A percentile compares a stretch with the other conserved stretches of the same genome.
phyloP scores from a whole-genome alignment of 2,329 filamentous ascomycete species.

The Coniosporium tulheliwenetii region DNA sequence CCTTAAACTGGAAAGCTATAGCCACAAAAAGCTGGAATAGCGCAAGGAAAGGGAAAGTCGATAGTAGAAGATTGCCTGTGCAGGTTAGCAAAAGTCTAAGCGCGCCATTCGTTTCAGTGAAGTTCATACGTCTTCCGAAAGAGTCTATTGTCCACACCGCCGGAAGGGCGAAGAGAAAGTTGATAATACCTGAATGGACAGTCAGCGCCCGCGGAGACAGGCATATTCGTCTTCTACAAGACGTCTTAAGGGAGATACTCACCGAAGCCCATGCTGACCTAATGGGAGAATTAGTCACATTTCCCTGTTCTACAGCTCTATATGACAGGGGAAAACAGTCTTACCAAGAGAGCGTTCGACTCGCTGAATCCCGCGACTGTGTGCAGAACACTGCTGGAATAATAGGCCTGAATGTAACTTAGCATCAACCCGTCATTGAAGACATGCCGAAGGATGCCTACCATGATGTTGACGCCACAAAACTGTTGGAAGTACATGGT shows the following conservation, averaged over 20 bases:
- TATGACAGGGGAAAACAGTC: too few species aligned
- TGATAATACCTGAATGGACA: background rate
- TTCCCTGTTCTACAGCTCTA: too few species aligned
- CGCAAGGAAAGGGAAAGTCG: background rate
- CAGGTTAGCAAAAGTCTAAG: too few species aligned
- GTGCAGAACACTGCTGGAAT: background rate
- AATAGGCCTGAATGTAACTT: background rate
- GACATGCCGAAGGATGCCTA: too few species aligned
- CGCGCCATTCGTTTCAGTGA: too few species aligned
- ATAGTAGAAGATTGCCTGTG: background rate
- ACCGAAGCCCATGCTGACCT: background rate
- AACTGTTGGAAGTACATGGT: background rate
- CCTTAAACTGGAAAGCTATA: constrained; percentile 3
- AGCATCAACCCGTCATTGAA: too few species aligned
- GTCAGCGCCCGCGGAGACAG: too few species aligned
- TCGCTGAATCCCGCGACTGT: background rate
- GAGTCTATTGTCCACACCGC: background rate
- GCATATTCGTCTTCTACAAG: too few species aligned
- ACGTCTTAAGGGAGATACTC: background rate
- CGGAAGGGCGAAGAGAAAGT: background rate
- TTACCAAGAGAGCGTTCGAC: background rate
- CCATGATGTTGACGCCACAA: background rate
- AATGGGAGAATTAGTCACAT: background rate
- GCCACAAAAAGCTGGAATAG: constrained; percentile 24
- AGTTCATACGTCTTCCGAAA: background rate